Evolutionary conservation across 768 basidiomycete species (phyloP).

Genomic region (Royoungia palumana): DNA sequence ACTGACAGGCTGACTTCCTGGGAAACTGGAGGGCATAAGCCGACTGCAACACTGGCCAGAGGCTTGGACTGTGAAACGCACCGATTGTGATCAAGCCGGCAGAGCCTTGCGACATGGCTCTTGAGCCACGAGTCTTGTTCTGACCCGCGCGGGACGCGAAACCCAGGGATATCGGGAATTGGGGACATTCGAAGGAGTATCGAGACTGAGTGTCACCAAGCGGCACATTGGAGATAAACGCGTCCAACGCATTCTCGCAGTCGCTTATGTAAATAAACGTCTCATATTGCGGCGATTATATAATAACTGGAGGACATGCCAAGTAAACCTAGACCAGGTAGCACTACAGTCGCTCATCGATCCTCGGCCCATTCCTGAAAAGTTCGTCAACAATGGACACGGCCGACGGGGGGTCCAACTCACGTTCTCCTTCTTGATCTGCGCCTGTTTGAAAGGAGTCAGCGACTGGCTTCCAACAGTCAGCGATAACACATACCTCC

Average conservation of each 20-base stretch:
- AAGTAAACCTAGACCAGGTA: constrained; percentile 22
- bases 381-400: constrained; percentile 14
- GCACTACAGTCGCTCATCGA: constrained; percentile 50
- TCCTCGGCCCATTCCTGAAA: constrained; percentile 90
- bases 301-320: constrained; percentile 19
- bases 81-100: constrained; percentile 63
- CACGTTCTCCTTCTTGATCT: constrained; percentile 99
- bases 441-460: constrained; percentile 52
- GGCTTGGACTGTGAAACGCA: constrained; percentile 29
- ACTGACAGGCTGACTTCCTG: constrained; percentile 94
- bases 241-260: neutral
- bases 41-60: neutral
- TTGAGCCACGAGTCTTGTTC: constrained; percentile 67
- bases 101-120: constrained; percentile 57
- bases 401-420: constrained; percentile 31
- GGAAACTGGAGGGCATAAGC: constrained; percentile 58
- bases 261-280: constrained; percentile 20
- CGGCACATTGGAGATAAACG: neutral
- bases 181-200: constrained; percentile 39
- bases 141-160: constrained; percentile 49
- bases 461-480: constrained; percentile 1
- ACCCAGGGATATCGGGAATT: constrained; percentile 73
- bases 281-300: constrained; percentile 2
- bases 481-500: constrained; percentile 57
- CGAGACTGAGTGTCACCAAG: neutral